Percentiles rank a stretch among this genome's conserved stretches.
Conservation (phyloP, 768 basidiomycete genomes). For the Porphyrellus cyaneotinctus region DNA sequence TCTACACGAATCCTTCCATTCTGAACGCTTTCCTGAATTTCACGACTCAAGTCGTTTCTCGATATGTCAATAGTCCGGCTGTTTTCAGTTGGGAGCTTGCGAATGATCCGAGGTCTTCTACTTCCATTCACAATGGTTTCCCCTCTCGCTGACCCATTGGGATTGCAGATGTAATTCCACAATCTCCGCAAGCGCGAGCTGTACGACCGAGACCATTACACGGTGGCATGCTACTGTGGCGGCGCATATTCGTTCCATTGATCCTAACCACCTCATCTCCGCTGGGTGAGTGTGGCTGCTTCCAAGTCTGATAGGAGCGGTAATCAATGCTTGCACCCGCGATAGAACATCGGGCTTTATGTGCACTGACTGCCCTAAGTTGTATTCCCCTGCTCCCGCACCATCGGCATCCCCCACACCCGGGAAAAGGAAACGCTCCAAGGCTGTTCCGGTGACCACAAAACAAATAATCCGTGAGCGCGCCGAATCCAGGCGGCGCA, state of each 20-base stretch:
- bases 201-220: constrained; percentile 52
- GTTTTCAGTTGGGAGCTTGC: constrained; percentile 60
- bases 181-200: constrained; percentile 37
- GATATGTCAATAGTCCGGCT: constrained; percentile 51
- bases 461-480: constrained; percentile 46
- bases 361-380: constrained; percentile 53
- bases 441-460: constrained; percentile 42
- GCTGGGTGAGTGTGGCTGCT: constrained; percentile 45
- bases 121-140: background rate
- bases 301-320: background rate
- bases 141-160: background rate
- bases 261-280: constrained; percentile 62
- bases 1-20: constrained; percentile 51
- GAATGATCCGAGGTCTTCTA: constrained; percentile 55
- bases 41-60: constrained; percentile 48
- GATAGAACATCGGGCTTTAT: constrained; percentile 53
- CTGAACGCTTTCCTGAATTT: constrained; percentile 55
- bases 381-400: constrained; percentile 40
- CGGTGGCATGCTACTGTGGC: constrained; percentile 51
- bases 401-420: constrained; percentile 41
- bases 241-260: constrained; percentile 40
- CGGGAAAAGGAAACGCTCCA: constrained; percentile 35
- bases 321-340: background rate
- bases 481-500: constrained; percentile 45
- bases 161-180: constrained; percentile 53